phyloP scores from a whole-genome alignment of 2,329 filamentous ascomycete genomes.

The Trichoderma citrinoviride region DNA sequence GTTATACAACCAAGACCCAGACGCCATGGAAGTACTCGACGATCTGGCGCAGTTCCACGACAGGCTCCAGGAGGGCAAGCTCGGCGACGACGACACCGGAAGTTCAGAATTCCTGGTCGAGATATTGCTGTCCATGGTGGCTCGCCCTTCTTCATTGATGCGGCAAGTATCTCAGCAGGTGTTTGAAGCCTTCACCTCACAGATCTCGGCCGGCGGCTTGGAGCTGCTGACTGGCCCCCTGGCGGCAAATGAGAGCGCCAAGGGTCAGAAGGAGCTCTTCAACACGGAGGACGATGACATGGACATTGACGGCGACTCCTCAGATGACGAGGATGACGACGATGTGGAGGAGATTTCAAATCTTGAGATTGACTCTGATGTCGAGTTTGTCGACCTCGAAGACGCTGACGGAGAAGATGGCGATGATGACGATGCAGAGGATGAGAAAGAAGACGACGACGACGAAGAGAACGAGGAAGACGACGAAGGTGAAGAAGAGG shows the following conservation, averaged over 20 bases:
- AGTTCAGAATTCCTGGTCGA: conserved; percentile 76
- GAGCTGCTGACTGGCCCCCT: conserved; percentile 66
- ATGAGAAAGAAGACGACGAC: conserved; percentile 42
- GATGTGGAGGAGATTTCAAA: conserved; percentile 45
- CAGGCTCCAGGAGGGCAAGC: conserved; percentile 52
- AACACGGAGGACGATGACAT: conserved; percentile 62
- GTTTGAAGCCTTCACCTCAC: conserved; percentile 75
- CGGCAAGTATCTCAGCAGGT: conserved; percentile 84
- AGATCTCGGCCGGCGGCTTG: conserved; percentile 71
- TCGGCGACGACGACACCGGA: conserved; percentile 51
- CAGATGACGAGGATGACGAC: conserved; percentile 45
- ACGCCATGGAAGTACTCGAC: conserved; percentile 76
- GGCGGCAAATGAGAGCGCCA: conserved; percentile 72
- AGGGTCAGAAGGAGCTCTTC: conserved; percentile 85
- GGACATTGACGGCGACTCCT: conserved; percentile 47
- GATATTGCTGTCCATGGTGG: conserved; percentile 84
- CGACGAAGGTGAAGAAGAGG: conserved; percentile 43
- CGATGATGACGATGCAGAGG: conserved; percentile 47
- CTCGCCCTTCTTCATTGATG: conserved; percentile 79
- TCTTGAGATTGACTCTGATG: conserved; percentile 45
- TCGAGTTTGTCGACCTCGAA: conserved; percentile 48
- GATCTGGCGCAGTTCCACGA: conserved; percentile 77
- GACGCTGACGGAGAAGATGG: conserved; percentile 43
- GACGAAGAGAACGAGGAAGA: conserved; percentile 46
- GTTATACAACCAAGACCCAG: conserved; percentile 83